Conservation (phyloP, 2,329 filamentous ascomycete species). For the Boeremia lycopersici region DNA sequence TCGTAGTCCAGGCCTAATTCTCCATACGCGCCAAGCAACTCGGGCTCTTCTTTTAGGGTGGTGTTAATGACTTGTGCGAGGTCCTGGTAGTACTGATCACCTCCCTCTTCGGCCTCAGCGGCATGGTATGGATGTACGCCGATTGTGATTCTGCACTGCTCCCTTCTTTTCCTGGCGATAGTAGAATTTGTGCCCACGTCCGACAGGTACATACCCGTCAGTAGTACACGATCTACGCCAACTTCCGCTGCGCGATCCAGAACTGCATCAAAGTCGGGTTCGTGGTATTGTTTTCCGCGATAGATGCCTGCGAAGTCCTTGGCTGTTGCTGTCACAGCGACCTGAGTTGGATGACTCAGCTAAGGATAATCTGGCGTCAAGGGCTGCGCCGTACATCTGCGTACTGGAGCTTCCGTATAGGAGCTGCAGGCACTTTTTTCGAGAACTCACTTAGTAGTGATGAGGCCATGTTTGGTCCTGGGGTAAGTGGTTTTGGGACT, state of each 20-base stretch:
- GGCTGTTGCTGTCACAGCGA: slow-evolving; percentile 43
- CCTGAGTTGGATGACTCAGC: slow-evolving; percentile 24
- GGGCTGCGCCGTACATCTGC: slow-evolving; percentile 12
- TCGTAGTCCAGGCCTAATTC: slow-evolving; percentile 61
- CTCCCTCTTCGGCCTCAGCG: slow-evolving; percentile 47
- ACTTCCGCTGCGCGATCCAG: slow-evolving; percentile 52
- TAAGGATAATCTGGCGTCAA: neutral
- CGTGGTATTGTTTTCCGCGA: slow-evolving; percentile 57
- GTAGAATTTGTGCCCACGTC: slow-evolving; percentile 45
- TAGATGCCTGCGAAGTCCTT: slow-evolving; percentile 59
- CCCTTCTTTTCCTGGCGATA: slow-evolving; percentile 26
- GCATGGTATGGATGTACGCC: slow-evolving; percentile 61
- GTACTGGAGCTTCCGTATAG: slow-evolving; percentile 3
- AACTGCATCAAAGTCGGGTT: slow-evolving; percentile 52
- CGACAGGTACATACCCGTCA: slow-evolving; percentile 49
- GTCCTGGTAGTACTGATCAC: slow-evolving; percentile 33
- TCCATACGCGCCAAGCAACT: slow-evolving; percentile 54
- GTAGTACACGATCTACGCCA: slow-evolving; percentile 50
- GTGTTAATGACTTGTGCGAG: slow-evolving; percentile 31
- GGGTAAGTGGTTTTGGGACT: neutral
- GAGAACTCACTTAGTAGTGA: slow-evolving; percentile 4
- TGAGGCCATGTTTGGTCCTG: slow-evolving; percentile 1
- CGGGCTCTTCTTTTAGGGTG: slow-evolving; percentile 15
- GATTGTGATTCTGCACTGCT: slow-evolving; percentile 53
- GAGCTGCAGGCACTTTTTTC: slow-evolving; percentile 5